Evolutionary conservation across 202 grass and related monocot species (phyloP).

Genomic region (Panicum hallii): DNA sequence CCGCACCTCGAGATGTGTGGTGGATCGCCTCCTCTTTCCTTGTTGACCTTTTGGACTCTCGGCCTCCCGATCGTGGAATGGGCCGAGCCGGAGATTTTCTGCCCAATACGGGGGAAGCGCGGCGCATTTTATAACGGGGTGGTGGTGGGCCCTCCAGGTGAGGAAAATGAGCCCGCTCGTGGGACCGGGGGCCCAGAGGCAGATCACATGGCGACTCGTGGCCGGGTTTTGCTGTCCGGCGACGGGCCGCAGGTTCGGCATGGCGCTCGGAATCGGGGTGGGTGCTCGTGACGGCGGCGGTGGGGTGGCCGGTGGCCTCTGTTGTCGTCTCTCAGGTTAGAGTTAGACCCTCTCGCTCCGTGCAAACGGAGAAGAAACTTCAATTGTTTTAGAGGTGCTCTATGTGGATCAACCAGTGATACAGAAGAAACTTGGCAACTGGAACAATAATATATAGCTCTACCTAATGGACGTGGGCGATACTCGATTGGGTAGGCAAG

Average conservation of each 20-base stretch:
- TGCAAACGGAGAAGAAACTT: no score
- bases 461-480: no score
- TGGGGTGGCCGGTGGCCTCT: no score
- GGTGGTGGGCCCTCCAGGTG: neutral
- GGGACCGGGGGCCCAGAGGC: neutral
- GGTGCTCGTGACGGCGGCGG: no score
- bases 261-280: neutral
- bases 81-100: neutral
- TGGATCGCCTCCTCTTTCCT: neutral
- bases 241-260: neutral
- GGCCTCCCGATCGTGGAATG: neutral
- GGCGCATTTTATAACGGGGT: neutral
- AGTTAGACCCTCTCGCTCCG: no score
- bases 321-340: no score
- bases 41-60: neutral
- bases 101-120: neutral
- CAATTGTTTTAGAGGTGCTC: no score
- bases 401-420: no score
- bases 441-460: no score
- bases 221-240: neutral
- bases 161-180: neutral
- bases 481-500: no score
- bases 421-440: no score
- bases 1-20: conserved; percentile 2
- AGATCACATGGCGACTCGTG: neutral